Conservation (phyloP, 1,139 yeast genomes). For the Nakaseomyces glabratus region DNA sequence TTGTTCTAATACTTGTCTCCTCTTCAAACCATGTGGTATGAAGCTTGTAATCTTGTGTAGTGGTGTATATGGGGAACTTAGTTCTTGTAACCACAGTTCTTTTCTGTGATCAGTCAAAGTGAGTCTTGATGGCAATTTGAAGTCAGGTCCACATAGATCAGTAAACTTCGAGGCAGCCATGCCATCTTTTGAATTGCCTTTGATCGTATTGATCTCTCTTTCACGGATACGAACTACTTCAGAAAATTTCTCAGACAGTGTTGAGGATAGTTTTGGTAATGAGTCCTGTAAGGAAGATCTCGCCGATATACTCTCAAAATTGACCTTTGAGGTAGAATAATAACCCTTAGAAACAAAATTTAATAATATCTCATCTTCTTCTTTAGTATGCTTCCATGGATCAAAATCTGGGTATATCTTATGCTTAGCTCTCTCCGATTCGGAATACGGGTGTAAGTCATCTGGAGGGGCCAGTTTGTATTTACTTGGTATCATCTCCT, state of each 20-base stretch:
- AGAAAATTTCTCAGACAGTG: conserved; percentile 52
- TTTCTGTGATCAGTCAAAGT: conserved; percentile 79
- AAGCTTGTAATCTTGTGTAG: conserved; percentile 60
- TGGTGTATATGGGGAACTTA: conserved; percentile 61
- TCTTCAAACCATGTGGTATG: conserved; percentile 86
- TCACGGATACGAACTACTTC: conserved; percentile 61
- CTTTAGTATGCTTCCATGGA: conserved; percentile 64
- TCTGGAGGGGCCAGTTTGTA: conserved; percentile 29
- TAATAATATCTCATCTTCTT: conserved; percentile 44
- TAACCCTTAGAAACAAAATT: conserved; percentile 52
- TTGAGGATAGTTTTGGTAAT: conserved; percentile 45
- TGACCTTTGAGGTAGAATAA: conserved; percentile 45
- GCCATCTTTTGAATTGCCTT: conserved; percentile 28
- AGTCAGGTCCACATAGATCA: conserved; percentile 28
- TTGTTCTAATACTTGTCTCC: conserved; percentile 62
- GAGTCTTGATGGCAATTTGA: conserved; percentile 41
- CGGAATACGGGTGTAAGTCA: conserved; percentile 26
- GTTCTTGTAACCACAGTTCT: conserved; percentile 75
- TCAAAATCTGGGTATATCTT: conserved; percentile 59
- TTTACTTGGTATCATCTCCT: conserved; percentile 26
- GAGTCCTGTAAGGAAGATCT: conserved; percentile 40
- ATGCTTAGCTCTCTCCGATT: conserved; percentile 8
- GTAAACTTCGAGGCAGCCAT: conserved; percentile 13
- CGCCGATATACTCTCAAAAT: conserved; percentile 50
- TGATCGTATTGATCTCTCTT: conserved; percentile 56